These are phyloP conservation scores for Clitoria ternatea DNA, from an alignment of 306 rosid genomes.

Conservation along the genomic window DNA sequence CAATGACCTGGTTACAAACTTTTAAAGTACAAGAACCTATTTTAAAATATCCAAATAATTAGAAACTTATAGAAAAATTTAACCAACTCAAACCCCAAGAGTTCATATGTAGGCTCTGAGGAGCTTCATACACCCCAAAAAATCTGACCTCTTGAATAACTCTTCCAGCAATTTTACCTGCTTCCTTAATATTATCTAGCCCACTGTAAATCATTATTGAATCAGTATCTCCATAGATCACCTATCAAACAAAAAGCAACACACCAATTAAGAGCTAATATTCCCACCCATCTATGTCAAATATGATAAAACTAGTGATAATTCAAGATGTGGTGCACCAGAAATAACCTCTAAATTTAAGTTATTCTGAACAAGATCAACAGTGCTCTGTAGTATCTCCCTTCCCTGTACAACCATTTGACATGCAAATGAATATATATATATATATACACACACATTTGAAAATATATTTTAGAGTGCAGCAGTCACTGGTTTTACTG, in stretches of 20 bases:
- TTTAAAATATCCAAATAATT: no score
- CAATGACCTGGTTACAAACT: no score
- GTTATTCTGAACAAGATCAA: conserved; percentile 91
- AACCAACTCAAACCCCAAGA: conserved; percentile 16
- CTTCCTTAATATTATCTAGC: conserved; percentile 76
- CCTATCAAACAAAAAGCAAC: conserved; percentile 48
- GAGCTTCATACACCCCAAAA: conserved; percentile 9
- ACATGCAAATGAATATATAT: conserved; percentile 14
- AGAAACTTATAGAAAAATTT: no score
- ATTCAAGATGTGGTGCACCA: conserved; percentile 25
- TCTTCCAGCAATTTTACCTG: conserved; percentile 72
- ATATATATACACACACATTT: no score
- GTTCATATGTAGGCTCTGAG: conserved; percentile 20
- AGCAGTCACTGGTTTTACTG: not conserved
- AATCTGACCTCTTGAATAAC: conserved; percentile 86
- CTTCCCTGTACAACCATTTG: conserved; percentile 70
- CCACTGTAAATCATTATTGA: conserved; percentile 98
- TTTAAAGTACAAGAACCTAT: no score
- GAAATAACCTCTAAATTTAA: conserved; percentile 84
- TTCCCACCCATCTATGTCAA: conserved; percentile 11
- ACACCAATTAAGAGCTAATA: conserved; percentile 26
- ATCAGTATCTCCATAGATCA: conserved; percentile 95
- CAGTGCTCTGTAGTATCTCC: conserved; percentile 92
- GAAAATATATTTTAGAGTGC: conserved; percentile 5
- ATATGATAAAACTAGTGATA: conserved; percentile 18